Percentiles rank a stretch among this genome's conserved stretches.
These are phyloP conservation scores for Ambrosiella cleistominuta DNA, from an alignment of 2,329 filamentous ascomycete species.

Conservation along the genomic window DNA sequence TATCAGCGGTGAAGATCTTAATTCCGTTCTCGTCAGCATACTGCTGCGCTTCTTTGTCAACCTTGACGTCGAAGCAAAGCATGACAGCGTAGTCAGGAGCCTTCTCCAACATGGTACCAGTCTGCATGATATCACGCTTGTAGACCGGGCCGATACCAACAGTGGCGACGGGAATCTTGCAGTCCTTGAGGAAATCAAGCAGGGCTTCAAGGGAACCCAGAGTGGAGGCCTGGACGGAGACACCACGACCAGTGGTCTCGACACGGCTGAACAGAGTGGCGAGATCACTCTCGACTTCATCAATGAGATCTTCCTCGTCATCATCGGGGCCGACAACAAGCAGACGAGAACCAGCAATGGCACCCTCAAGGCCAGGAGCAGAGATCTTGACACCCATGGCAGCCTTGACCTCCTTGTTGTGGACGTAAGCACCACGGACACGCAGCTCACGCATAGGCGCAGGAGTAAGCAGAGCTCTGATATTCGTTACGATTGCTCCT, in stretches of 20 bases:
- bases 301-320: conserved; percentile 89
- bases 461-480: conserved; percentile 82
- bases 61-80: conserved; percentile 98
- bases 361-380: conserved; percentile 83
- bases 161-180: conserved; percentile 94
- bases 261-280: conserved; percentile 82
- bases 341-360: conserved; percentile 88
- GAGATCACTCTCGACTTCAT: conserved; percentile 90
- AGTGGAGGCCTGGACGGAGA: conserved; percentile 92
- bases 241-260: conserved; percentile 80
- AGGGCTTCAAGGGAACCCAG: conserved; percentile 91
- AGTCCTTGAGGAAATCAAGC: conserved; percentile 85
- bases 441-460: conserved; percentile 85
- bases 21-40: conserved; percentile 90
- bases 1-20: conserved; percentile 96
- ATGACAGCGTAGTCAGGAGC: conserved; percentile 91
- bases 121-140: conserved; percentile 93
- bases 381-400: conserved; percentile 98
- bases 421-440: conserved; percentile 89
- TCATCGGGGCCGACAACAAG: conserved; percentile 89
- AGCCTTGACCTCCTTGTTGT: conserved; percentile 98
- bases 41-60: conserved; percentile 83
- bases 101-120: conserved; percentile 93
- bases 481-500: conserved; percentile 85
- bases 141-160: conserved; percentile 95